Evolutionary conservation across 2,329 filamentous ascomycete species (phyloP).

Genomic region (Zymoseptoria pseudotritici): DNA sequence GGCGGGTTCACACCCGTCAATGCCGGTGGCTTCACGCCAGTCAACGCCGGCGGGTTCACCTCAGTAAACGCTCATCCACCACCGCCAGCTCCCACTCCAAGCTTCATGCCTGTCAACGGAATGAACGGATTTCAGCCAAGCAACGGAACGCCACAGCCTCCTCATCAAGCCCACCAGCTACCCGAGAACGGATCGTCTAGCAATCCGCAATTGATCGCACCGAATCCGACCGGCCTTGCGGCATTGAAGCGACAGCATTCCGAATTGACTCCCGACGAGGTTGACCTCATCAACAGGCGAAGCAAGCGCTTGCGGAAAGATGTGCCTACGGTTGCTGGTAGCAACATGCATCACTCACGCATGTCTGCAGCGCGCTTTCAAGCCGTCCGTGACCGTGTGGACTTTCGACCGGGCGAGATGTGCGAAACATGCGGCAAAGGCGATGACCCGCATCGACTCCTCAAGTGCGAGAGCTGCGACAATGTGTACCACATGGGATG

Average conservation of each 20-base stretch:
- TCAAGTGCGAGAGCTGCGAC: conserved; percentile 88
- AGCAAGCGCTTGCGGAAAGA: conserved; percentile 90
- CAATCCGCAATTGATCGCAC: conserved; percentile 15
- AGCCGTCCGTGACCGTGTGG: conserved; percentile 48
- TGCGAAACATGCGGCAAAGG: conserved; percentile 82
- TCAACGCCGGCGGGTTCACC: conserved; percentile 41
- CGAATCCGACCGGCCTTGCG: conserved; percentile 20
- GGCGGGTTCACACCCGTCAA: conserved; percentile 71
- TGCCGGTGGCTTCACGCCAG: conserved; percentile 29
- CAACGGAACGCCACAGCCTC: conserved; percentile 18
- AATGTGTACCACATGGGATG: conserved; percentile 80
- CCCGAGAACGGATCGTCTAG: conserved; percentile 48
- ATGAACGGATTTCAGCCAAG: conserved; percentile 36
- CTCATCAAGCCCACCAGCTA: not conserved
- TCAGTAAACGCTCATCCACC: conserved; percentile 51
- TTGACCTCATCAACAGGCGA: conserved; percentile 51
- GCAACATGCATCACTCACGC: conserved; percentile 91
- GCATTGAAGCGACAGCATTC: conserved; percentile 65
- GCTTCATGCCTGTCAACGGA: conserved; percentile 55
- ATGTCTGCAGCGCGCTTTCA: conserved; percentile 64
- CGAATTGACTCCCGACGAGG: conserved; percentile 33
- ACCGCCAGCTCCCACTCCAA: conserved; percentile 15
- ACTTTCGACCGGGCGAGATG: conserved; percentile 53
- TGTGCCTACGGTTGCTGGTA: conserved; percentile 81
- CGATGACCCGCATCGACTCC: conserved; percentile 62